Evolutionary conservation across 2,329 filamentous ascomycete species (phyloP), one percentile per base, ranked within the genome.

Genomic region (Aspergillus niger): DNA sequence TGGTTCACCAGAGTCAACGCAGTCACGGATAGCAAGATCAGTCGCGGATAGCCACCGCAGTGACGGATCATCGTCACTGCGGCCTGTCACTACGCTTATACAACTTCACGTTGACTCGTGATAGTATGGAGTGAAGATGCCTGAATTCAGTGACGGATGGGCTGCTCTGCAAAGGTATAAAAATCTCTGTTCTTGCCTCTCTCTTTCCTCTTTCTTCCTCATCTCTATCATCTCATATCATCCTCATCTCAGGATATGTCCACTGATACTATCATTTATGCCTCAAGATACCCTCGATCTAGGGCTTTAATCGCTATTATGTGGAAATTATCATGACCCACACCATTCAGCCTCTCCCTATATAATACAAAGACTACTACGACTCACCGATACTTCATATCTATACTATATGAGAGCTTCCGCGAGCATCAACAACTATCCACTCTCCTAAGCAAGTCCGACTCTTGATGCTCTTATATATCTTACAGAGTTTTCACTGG

Each of bases 391-490:
- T 15, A 36, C 32, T 11, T 36, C 32, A 36, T 36, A 5, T 1
- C 13, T 13, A 36, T 11, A 32, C 30, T 13, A 32, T 13, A 36
- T 36, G 11, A 5, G 11, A 13, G 32, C 4, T 36, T 5, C 26
- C 0, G 32, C 11, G 5, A 36, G 1, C 32, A 36, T 11, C 32
- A 32, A 13, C 11, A 36, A 4, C 1, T 13, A 13, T 0, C 26
- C 5, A 36, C 4, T 11, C 5, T 5, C 11, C 2, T 15, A 3
- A 10, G 30, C 11, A 36, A 36, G 5, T 6, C 11, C 5, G 11
- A 0, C 11, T 13, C 32, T 13, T 11, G 2, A 36, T 5, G 4
- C 0, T 0, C 5, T 5, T 36, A 36, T 3, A 6, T 36, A 6
- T 36, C 32, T 11, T 5, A 13, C 2, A 36, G 32, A 13, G 5